A percentile compares a stretch with the other conserved stretches of the same genome.
Evolutionary conservation across 495 filamentous ascomycete genomes (phyloP).

Genomic region (Neurospora intermedia): DNA sequence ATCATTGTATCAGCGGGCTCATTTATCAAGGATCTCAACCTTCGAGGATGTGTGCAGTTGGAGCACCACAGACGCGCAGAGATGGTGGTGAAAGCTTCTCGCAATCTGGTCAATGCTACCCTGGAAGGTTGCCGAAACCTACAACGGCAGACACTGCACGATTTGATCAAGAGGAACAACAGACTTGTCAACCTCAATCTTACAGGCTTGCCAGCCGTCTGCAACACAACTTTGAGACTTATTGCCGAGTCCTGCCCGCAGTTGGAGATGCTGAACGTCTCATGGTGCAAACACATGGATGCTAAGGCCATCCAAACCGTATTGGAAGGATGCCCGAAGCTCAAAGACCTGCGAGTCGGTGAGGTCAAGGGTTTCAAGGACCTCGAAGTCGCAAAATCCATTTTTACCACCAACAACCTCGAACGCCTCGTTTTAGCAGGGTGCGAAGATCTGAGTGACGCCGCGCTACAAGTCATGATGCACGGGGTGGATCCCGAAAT

Average conservation of each 20-base stretch:
- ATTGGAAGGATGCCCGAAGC: constrained; percentile 55
- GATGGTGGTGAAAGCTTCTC: constrained; percentile 66
- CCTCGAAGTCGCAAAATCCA: constrained; percentile 50
- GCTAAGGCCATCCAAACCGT: constrained; percentile 69
- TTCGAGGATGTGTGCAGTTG: constrained; percentile 51
- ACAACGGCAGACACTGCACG: constrained; percentile 60
- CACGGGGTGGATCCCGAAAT: constrained; percentile 63
- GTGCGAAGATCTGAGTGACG: constrained; percentile 65
- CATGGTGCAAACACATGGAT: constrained; percentile 81
- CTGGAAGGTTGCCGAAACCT: constrained; percentile 86
- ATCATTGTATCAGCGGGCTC: constrained; percentile 79
- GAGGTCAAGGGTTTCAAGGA: constrained; percentile 75
- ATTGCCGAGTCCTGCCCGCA: constrained; percentile 74
- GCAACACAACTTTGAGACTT: constrained; percentile 77
- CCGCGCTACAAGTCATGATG: constrained; percentile 57
- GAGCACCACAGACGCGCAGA: constrained; percentile 68
- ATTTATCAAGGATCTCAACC: constrained; percentile 82
- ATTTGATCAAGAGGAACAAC: constrained; percentile 66
- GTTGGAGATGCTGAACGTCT: constrained; percentile 74
- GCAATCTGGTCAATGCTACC: constrained; percentile 76
- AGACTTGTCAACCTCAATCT: constrained; percentile 74
- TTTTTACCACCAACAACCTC: constrained; percentile 72
- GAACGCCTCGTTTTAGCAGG: constrained; percentile 69
- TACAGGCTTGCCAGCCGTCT: constrained; percentile 66
- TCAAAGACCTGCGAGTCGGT: constrained; percentile 73